Evolutionary conservation across 1,139 yeast genomes (phyloP), one percentile per base, ranked within the genome.

Genomic region (Kodamaea ohmeri): DNA sequence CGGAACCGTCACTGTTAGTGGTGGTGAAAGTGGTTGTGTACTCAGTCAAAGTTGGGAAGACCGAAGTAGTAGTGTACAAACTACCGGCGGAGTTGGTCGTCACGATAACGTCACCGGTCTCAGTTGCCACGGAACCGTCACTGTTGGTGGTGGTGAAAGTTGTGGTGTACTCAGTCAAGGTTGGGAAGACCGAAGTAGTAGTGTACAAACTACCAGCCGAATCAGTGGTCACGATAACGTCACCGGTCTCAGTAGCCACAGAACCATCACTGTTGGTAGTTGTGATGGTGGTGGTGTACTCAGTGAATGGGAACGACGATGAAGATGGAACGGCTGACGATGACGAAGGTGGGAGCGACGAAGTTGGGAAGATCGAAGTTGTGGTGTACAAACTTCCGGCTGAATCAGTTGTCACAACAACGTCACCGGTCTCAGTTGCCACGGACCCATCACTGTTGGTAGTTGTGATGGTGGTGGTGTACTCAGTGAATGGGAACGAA

Each of bases 401-500:
- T 6, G 47, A 35, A 24, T 40, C 36, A 15, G 53, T 46, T 5
- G 48, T 38, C 18, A 49, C 46, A 30, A 36, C 13, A 8, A 52
- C 54, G 16, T 41, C 46, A 16, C 44, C 54, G 18, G 49, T 25
- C 6, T 33, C 35, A 3, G 30, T 33, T 3, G 20, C 17, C 3
- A 14, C 22, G n/a, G 30, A 12, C 5, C 35, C 35, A 33, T 18
- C 24, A 3, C 25, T 15, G 24, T 34, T 34, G 5, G 35, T 25
- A 3, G 50, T 43, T 5, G 46, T 36, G 41, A 48, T 43, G 2
- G 55, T 51, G 16, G 54, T 51, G 17, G 55, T 47, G 47, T 47
- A 49, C 14, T 48, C 51, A 18, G 56, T 48, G 35, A 47, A 45
- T 25, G 34, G 28, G 18, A 25, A 17, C n/a, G 35, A 31, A 13